Conservation (phyloP, 805 yeast species). For the Starmerella kuoi region DNA sequence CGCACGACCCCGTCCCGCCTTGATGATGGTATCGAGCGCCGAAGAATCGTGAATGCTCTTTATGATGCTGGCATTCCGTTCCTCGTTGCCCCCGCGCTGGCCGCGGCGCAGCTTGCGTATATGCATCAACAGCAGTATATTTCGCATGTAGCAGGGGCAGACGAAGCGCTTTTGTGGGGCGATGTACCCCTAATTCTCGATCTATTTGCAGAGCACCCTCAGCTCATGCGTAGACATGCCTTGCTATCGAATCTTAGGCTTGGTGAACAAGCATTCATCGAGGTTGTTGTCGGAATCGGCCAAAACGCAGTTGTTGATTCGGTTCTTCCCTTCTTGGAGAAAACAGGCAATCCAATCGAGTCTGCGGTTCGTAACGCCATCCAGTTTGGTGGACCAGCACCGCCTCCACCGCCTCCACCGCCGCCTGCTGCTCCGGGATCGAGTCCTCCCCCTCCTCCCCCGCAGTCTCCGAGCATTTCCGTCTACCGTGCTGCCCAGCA, state of each 20-base stretch:
- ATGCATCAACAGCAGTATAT: constrained; percentile 43
- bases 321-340: constrained; percentile 9
- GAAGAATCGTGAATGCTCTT: constrained; percentile 41
- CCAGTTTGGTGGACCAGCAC: constrained; percentile 14
- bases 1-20: constrained; percentile 12
- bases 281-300: constrained; percentile 67
- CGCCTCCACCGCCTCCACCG: constrained; percentile 7
- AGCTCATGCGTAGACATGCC: constrained; percentile 47
- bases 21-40: constrained; percentile 15
- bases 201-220: constrained; percentile 51
- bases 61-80: constrained; percentile 46
- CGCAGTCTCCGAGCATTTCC: constrained; percentile 13
- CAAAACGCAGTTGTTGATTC: constrained; percentile 8
- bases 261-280: constrained; percentile 56
- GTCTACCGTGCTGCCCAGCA: constrained; percentile 17
- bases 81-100: constrained; percentile 68
- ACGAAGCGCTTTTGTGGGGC: constrained; percentile 55
- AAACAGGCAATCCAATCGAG: constrained; percentile 4
- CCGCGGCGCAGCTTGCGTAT: constrained; percentile 71
- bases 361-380: constrained; percentile 5
- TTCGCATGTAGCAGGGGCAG: constrained; percentile 73
- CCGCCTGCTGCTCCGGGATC: neutral
- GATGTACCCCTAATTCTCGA: constrained; percentile 60
- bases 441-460: neutral
- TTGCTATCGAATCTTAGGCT: constrained; percentile 50